Conservation (phyloP, 2,329 filamentous ascomycete genomes). For the Apiospora arundinis region DNA sequence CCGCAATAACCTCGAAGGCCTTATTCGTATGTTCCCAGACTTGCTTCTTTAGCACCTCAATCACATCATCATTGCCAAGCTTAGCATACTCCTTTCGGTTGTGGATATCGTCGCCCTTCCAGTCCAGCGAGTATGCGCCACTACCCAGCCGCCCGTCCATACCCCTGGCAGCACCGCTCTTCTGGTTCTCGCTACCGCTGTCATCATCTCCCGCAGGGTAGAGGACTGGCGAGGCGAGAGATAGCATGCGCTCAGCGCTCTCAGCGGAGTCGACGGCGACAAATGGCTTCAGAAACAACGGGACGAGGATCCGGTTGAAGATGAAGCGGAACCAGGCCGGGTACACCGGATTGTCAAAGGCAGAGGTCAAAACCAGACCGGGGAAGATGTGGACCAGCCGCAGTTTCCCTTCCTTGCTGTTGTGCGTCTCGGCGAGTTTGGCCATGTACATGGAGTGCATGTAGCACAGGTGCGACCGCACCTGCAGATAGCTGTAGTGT, state of each 20-base stretch:
- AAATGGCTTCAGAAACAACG: neutral
- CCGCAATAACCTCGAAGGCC: conserved; percentile 20
- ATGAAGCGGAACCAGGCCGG: conserved; percentile 31
- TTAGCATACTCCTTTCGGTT: neutral
- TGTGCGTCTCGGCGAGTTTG: conserved; percentile 9
- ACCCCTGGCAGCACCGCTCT: conserved; percentile 24
- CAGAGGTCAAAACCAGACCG: conserved; percentile 13
- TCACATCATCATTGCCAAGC: conserved; percentile 29
- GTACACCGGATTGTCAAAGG: conserved; percentile 14
- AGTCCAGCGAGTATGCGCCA: conserved; percentile 10
- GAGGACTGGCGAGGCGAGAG: conserved; percentile 25
- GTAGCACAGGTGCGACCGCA: conserved; percentile 22
- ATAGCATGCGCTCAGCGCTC: conserved; percentile 36
- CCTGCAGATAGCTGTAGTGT: neutral
- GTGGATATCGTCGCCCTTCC: neutral
- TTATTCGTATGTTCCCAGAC: conserved; percentile 14
- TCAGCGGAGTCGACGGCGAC: conserved; percentile 15
- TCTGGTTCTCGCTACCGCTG: neutral
- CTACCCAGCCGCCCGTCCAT: conserved; percentile 15
- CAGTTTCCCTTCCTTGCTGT: neutral
- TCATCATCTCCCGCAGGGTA: neutral
- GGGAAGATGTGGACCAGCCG: conserved; percentile 20
- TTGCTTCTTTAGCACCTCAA: neutral
- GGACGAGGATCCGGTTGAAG: conserved; percentile 17
- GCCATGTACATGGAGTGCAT: conserved; percentile 20